Evolutionary conservation across 306 rosid genomes (phyloP).

Genomic region (Macrotyloma uniflorum): DNA sequence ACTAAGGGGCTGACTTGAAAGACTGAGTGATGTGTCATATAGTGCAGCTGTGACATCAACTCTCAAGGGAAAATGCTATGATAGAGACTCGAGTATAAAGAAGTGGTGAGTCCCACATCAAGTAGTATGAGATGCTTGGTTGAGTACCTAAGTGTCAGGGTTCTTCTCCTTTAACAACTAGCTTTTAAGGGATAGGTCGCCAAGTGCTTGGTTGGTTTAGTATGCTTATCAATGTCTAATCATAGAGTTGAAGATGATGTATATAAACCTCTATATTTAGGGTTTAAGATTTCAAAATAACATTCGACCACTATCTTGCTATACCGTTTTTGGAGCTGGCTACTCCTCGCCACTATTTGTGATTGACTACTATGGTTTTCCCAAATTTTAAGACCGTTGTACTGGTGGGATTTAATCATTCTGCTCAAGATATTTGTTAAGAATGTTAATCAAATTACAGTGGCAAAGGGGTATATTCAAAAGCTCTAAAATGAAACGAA

Average conservation of each 20-base stretch:
- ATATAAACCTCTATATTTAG: not conserved
- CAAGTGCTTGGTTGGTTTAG: not conserved
- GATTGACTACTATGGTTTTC: conserved; percentile 2
- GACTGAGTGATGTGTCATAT: too few species aligned
- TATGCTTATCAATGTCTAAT: too few species aligned
- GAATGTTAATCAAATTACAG: conserved; percentile 28
- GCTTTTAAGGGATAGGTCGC: not conserved
- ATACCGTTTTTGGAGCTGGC: not conserved
- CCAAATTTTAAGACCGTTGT: not conserved
- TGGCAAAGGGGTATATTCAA: not conserved
- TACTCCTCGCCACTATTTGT: not conserved
- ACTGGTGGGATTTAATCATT: conserved; percentile 5
- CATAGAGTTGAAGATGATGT: too few species aligned
- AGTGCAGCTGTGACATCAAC: too few species aligned
- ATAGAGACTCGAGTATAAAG: too few species aligned
- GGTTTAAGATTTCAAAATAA: not conserved
- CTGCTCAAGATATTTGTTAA: not conserved
- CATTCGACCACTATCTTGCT: not conserved
- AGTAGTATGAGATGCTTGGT: not conserved
- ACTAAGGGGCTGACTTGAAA: too few species aligned
- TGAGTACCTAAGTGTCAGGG: not conserved
- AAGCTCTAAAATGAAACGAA: conserved; percentile 29
- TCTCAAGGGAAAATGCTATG: too few species aligned
- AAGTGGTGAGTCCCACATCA: not conserved
- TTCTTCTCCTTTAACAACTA: not conserved